A percentile compares a stretch with the other conserved stretches of the same genome.
Evolutionary conservation across 2,329 filamentous ascomycete genomes (phyloP).

Genomic region (Trichophyton verrucosum): DNA sequence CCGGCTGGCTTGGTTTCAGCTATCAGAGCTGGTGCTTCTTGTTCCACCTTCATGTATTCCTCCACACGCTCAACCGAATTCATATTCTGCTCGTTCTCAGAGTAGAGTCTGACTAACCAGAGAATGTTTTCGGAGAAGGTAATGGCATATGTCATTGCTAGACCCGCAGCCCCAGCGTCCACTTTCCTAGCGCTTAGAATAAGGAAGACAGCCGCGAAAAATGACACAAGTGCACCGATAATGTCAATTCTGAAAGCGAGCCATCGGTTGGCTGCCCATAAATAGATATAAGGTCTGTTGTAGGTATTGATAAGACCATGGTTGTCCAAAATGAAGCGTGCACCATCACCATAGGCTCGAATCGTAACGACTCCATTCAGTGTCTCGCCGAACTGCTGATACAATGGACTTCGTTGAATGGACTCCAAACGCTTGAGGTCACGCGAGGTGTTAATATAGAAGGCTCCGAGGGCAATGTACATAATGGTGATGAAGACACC

Average conservation of each 20-base stretch:
- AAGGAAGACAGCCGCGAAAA: conserved; percentile 87
- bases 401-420: conserved; percentile 83
- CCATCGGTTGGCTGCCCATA: conserved; percentile 97
- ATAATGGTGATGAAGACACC: conserved; percentile 71
- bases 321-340: conserved; percentile 87
- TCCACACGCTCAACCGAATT: conserved; percentile 96
- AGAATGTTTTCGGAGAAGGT: conserved; percentile 94
- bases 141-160: conserved; percentile 90
- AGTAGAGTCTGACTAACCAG: conserved; percentile 90
- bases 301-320: conserved; percentile 78
- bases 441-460: conserved; percentile 86
- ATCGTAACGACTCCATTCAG: conserved; percentile 92
- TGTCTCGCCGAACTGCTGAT: conserved; percentile 96
- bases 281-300: conserved; percentile 83
- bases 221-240: conserved; percentile 79
- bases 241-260: conserved; percentile 84
- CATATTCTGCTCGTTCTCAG: conserved; percentile 97
- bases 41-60: conserved; percentile 92
- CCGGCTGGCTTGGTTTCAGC: conserved; percentile 63
- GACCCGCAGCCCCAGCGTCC: conserved; percentile 80
- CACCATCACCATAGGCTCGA: conserved; percentile 86
- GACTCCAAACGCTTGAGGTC: conserved; percentile 93
- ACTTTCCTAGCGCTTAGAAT: conserved; percentile 70
- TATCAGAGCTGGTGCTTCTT: conserved; percentile 70
- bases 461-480: conserved; percentile 70